Evolutionary conservation across 2,329 filamentous ascomycete genomes (phyloP), one percentile per base, ranked within the genome.

Genomic region (Penicillium sclerotiorum): DNA sequence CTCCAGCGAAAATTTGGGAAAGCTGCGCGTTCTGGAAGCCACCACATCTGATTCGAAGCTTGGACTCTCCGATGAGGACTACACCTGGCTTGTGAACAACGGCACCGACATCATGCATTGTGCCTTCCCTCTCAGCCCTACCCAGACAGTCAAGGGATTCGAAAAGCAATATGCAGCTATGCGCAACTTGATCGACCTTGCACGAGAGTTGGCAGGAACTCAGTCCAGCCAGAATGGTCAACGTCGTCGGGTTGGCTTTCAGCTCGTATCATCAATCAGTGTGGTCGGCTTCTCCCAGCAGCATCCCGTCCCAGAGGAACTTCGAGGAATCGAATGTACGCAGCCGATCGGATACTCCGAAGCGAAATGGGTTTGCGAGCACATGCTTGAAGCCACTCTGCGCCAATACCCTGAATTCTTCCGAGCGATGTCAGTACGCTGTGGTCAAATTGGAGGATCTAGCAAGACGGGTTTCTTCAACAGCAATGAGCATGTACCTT

Each of bases 381-480:
- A 65, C 3, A 77, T 81, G 63, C 70, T 82, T 0, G 71, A 77
- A 39, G 63, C 70, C 42, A 81, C 80, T 1, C 60, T 80, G 5
- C 72, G 74, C 47, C 57, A 64, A n/a, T 61, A 76, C 52, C 73
- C 73, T 0, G 49, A 68, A 0, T 62, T 54, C 1, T 80, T 82
- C 64, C 71, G 69, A 12, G 51, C 75, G 0, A 75, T 73, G 65
- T 63, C 61, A 0, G 73, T 78, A 1, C 72, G 80, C 0, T 65
- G 75, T 0, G 81, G 77, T 0, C 82, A 84, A 59, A 78, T 84
- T 35, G 70, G 80, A 1, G 81, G 81, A 0, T 77, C 74, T 0
- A 72, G 58, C 3, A 68, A 47, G 0, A 80, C 65, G 45, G 80
- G 80, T 0, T 77, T 76, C 56, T 84, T 80, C 81, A 84, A 83